Base-by-base conservation (phyloP, 371 early-diverging fungal species). In the Basidiobolus heterosporus region DNA sequence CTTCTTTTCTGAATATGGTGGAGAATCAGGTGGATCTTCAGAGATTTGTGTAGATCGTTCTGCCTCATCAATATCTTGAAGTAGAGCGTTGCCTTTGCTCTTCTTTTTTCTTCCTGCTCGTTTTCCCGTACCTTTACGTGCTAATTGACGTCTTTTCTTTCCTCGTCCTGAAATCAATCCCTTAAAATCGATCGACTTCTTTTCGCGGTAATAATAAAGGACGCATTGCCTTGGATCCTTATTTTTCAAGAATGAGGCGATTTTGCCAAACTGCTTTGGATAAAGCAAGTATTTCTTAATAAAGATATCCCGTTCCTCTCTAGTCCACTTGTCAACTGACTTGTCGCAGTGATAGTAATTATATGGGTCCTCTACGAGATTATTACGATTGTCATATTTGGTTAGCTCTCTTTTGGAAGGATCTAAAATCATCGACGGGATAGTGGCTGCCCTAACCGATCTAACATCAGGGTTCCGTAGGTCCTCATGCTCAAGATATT, bases 201-300 rank as follows among this genome's bases (percentile, higher is more conserved):
- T 74, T 66, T 92, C 90, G 51, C 88, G 85, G 19, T 88, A 82
- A 59, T 95, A 95, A 57, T 90, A 95, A 44, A 87, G 88, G 4
- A 93, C 88, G 53, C 91, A 91, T 50, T 90, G 88, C 16, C 74
- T 64, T 6, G 82, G 74, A 0, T 80, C 75, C 64, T 95, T 95
- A 51, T 70, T 66, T 15, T 70, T 71, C n/a, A 95, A 50, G 9
- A 67, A 69, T 4, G 65, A 59, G 0, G 91, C 72, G 45, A 95
- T 91, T 58, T 82, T 83, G 18, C 78, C 81, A 62, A 95, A 95
- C 58, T 85, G 80, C 56, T 95, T 95, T 0, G 91, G 92, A 50
- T 78, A 80, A 47, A 72, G 69, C 51, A 85, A 69, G 43, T 89
- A 82, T 8, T 75, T 72, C 46, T 75, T 66, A 47, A 77, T 72